A percentile compares a stretch with the other conserved stretches of the same genome.
Conservation (phyloP, 2,329 filamentous ascomycete species). For the Colletotrichum lini region DNA sequence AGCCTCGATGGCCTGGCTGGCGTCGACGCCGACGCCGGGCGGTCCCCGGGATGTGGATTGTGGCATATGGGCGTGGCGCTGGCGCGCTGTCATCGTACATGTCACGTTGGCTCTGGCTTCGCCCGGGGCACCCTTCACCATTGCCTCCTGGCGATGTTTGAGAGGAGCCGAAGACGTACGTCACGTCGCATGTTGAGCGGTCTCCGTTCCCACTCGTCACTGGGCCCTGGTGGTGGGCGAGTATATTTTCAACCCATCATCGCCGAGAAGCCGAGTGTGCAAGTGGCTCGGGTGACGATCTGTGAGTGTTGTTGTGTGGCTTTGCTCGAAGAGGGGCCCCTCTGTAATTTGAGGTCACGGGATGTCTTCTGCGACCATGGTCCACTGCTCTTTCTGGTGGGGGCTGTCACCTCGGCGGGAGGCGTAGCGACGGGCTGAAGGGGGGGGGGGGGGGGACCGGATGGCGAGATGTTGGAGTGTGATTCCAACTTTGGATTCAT, state of each 20-base stretch:
- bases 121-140: not conserved
- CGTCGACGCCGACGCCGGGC: not conserved
- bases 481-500: not conserved
- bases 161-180: conserved; percentile 17
- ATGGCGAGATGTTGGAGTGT: not conserved
- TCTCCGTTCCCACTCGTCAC: conserved; percentile 3
- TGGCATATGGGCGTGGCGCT: not conserved
- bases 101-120: conserved; percentile 3
- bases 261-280: not conserved
- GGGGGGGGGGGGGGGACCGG: not conserved
- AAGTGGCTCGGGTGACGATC: conserved; percentile 1
- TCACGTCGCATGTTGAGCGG: conserved; percentile 35
- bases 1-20: conserved; percentile 3
- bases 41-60: conserved; percentile 29
- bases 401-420: no score
- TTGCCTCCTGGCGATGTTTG: not conserved
- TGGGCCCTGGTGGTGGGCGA: not conserved
- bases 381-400: no score
- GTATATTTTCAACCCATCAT: not conserved
- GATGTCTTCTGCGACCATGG: conserved; percentile 1
- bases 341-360: conserved; percentile 4
- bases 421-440: no score
- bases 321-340: not conserved
- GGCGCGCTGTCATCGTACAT: not conserved
- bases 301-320: conserved; percentile 4